Base-by-base conservation (phyloP, 176 grass and related monocot genomes). In the Stipa capillata region DNA sequence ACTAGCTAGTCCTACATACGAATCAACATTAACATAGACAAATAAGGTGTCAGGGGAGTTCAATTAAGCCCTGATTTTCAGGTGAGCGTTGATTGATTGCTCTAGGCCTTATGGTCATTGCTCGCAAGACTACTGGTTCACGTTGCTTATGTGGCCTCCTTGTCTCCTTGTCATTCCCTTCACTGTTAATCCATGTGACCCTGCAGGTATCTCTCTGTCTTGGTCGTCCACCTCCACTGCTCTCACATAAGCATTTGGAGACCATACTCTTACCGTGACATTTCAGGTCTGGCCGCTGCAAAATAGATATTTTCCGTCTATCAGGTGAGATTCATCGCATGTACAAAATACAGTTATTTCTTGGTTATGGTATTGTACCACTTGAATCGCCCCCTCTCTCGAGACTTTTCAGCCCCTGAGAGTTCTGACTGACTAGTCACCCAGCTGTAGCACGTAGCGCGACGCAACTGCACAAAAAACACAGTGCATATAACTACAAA, bases 181-280 rank as follows among this genome's bases (percentile, higher is more conserved):
- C 15, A 64, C 84, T 79, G 76, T 73, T 44, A 73, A 73, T 73
- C 67, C 67, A 85, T 72, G 67, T 79, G 56, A 10, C 35, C 3
- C 25, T 43, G n/a, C n/a, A n/a, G 44, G 17, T 78, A 40, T n/a
- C 25, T 10, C 0, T 32, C 31, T 18, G 15, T 5, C 16, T 35
- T 13, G 7, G 0, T n/a, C 7, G 2, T 59, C 14, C n/a, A n/a
- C n/a, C n/a, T 17, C 41, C 41, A 25, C 23, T 43, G 13, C 1
- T 28, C 56, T 32, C 56, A 5, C 52, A 24, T 17, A 14, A 39
- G 31, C 44, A 48, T 48, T n/a, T 33, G 45, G 28, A 11, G 13
- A 32, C 31, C 11, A 18, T 28, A 3, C 6, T 4, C 20, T 60
- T 27, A 12, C 6, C 1, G 52, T 25, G 23, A 25, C 23, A 14